A percentile compares a stretch with the other conserved stretches of the same genome.
These are phyloP conservation scores for Uncinocarpus reesii DNA, from an alignment of 2,329 filamentous ascomycete genomes.

Conservation along the genomic window DNA sequence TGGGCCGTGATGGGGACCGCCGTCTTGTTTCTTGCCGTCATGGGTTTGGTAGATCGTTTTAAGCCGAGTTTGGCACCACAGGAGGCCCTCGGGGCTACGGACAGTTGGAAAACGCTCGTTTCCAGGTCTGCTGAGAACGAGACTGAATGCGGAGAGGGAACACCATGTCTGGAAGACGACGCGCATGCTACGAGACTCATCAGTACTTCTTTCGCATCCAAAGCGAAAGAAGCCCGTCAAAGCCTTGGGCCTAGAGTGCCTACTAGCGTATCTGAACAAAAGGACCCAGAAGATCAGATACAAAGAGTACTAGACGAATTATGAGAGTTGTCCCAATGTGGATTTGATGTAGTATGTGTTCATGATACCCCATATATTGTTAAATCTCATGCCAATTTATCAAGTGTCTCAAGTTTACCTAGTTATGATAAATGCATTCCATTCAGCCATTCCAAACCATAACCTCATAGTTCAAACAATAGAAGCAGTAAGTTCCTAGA, in stretches of 20 bases:
- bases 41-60: constrained; percentile 14
- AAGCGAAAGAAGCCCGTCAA: not conserved
- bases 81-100: not conserved
- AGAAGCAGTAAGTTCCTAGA: not conserved
- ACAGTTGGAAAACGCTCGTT: not conserved
- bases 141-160: not conserved
- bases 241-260: not conserved
- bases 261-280: not conserved
- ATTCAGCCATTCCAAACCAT: not conserved
- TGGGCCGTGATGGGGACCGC: constrained; percentile 26
- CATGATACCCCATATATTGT: constrained; percentile 11
- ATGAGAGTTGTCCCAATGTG: not conserved
- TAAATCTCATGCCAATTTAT: not conserved
- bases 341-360: constrained; percentile 3
- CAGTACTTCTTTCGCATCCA: too few species aligned
- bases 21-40: constrained; percentile 25
- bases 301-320: constrained; percentile 14
- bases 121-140: not conserved
- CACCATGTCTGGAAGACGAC: not conserved
- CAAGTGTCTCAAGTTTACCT: not conserved
- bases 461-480: not conserved
- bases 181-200: not conserved
- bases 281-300: constrained; percentile 8
- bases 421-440: not conserved
- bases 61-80: not conserved